Conservation (phyloP, 139 green algal genomes). For the Gonium pectorale region DNA sequence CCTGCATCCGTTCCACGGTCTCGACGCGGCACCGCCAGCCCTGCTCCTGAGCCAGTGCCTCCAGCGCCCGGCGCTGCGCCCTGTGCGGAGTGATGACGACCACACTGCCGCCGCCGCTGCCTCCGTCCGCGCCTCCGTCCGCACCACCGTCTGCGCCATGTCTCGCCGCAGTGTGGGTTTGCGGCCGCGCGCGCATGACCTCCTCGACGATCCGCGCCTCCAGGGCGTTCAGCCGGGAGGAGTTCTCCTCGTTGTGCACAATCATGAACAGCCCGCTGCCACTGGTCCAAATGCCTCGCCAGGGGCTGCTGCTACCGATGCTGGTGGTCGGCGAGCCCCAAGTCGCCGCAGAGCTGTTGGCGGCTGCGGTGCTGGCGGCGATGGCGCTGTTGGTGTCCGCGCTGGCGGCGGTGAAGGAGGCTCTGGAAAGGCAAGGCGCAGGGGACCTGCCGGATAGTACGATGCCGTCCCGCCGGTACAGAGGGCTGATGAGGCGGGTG, state of each 20-base stretch:
- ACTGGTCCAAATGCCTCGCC: no score
- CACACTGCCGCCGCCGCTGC: background rate
- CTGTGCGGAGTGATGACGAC: conserved; percentile 36
- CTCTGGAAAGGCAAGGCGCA: no score
- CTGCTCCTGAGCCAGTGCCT: background rate
- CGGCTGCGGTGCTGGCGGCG: background rate
- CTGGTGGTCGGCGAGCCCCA: background rate
- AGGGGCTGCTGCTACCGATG: background rate
- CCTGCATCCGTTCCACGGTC: conserved; percentile 40
- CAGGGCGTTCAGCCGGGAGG: background rate
- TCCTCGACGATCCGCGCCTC: conserved; percentile 18
- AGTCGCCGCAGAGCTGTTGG: background rate
- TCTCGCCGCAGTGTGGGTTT: background rate
- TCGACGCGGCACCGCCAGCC: conserved; percentile 1
- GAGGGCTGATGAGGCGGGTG: background rate
- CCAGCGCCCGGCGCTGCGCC: conserved; percentile 22
- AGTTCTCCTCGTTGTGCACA: conserved; percentile 33
- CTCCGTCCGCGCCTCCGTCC: background rate
- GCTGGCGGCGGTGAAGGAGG: background rate
- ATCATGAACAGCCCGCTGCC: conserved; percentile 22
- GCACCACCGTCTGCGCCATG: background rate
- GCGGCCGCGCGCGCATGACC: conserved; percentile 6
- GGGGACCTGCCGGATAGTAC: background rate
- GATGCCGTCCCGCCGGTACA: conserved; percentile 30
- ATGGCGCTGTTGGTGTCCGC: no score